A percentile compares a stretch with the other conserved stretches of the same genome.
Evolutionary conservation across 331 rosid genomes (phyloP).

Genomic region (Stylosanthes scabra): DNA sequence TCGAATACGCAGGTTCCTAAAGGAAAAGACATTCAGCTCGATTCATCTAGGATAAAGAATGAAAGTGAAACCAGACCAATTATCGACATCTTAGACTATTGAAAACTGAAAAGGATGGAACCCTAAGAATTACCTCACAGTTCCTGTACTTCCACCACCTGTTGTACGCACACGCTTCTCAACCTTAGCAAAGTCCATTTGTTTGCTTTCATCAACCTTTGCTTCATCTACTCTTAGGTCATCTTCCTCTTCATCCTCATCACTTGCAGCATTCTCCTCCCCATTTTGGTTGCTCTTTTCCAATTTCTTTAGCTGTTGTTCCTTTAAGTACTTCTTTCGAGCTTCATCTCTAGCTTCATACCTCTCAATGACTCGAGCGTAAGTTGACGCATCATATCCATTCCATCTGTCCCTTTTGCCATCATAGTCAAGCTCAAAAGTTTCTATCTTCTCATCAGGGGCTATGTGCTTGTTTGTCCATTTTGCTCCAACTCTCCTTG

Average conservation of each 20-base stretch:
- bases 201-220: conserved; percentile 68
- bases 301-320: conserved; percentile 60
- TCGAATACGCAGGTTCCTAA: conserved; percentile 60
- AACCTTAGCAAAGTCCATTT: conserved; percentile 71
- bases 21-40: conserved; percentile 19
- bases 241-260: conserved; percentile 53
- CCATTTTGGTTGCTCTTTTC: conserved; percentile 55
- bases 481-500: conserved; percentile 55
- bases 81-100: conserved; percentile 10
- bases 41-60: conserved; percentile 3
- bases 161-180: conserved; percentile 69
- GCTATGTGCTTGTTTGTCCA: conserved; percentile 61
- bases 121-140: conserved; percentile 53
- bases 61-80: conserved; percentile 6
- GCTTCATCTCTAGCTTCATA: conserved; percentile 74
- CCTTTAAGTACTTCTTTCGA: conserved; percentile 58
- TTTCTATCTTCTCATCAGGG: conserved; percentile 68
- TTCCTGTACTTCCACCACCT: conserved; percentile 69
- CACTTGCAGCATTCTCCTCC: conserved; percentile 47
- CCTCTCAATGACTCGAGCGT: conserved; percentile 64
- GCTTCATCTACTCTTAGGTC: conserved; percentile 63
- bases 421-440: conserved; percentile 67
- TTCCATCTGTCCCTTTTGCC: conserved; percentile 72
- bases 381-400: conserved; percentile 67
- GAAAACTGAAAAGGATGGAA: conserved; percentile 8